Evolutionary conservation across 352 stramenopile genomes (phyloP), one percentile per base, ranked within the genome.

Genomic region (Phytopythium mirpurense): DNA sequence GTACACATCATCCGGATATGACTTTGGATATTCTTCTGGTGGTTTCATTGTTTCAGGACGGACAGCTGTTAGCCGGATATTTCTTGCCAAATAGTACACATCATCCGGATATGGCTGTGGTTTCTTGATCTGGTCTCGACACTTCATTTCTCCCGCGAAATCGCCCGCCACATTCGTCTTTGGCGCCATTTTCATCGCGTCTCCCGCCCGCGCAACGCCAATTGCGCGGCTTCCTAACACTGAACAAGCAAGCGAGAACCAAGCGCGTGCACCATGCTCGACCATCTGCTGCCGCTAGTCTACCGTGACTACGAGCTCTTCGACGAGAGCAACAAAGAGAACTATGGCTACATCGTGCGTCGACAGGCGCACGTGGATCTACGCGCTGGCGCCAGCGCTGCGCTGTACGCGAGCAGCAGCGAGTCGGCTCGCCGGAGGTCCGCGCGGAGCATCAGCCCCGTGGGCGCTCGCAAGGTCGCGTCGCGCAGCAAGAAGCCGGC

Each of bases 321-420:
- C 32, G 65, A 82, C 49, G 68, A 86, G 43, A 55, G 48, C 53
- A 72, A 88, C 62, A 88, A 88, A 66, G 78, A 88, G 58, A 88
- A 88, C 62, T 54, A 77, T n/a, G 78, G 73, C 34, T 78, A 82
- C 51, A 61, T 77, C 31, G 67, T 85, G 51, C 70, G 67, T 23
- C 65, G 69, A 9, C 62, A 57, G 15, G 23, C 45, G 38, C 50
- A 56, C 2, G 45, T 55, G 32, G 23, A 54, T 11, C 12, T 41
- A 16, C 21, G 5, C 19, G 15, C 29, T 18, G 35, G 27, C 16
- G 5, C 15, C 7, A 41, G 34, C 48, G 15, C 23, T 15, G 32
- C 34, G 19, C 23, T n/a, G 2, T 7, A 27, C 31, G 19, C 15
- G n/a, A 40, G n/a, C 46, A 42, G 19, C 11, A 15, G 12, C 16